These are phyloP conservation scores for Acanthamoeba sp. DNA, from an alignment of 208 protist species.

Conservation along the genomic window DNA sequence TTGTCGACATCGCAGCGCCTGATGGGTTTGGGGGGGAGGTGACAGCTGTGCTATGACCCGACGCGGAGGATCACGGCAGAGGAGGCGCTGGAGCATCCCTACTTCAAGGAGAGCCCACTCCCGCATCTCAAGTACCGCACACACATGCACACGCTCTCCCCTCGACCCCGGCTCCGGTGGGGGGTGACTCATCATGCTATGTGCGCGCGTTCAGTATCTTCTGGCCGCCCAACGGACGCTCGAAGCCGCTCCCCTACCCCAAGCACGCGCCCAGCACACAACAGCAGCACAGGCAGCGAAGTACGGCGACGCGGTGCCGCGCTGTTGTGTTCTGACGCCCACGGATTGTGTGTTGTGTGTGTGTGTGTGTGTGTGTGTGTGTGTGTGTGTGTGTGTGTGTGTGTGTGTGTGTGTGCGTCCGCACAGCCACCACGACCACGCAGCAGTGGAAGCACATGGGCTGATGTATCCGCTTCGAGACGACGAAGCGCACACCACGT, in stretches of 20 bases:
- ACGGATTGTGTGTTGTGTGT: neutral
- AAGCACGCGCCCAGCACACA: constrained; percentile 39
- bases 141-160: neutral
- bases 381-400: neutral
- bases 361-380: neutral
- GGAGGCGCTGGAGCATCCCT: constrained; percentile 83
- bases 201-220: neutral
- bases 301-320: neutral
- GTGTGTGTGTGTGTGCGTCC: neutral
- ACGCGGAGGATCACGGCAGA: constrained; percentile 77
- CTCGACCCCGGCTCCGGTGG: no score
- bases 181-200: neutral
- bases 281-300: neutral
- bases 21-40: no score
- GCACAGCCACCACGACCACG: neutral
- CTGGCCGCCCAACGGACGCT: constrained; percentile 14
- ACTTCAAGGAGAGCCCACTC: constrained; percentile 84
- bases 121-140: constrained; percentile 68
- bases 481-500: neutral
- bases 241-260: constrained; percentile 48
- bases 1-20: neutral
- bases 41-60: constrained; percentile 80
- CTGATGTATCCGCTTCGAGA: no score
- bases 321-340: neutral
- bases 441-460: constrained; percentile 19